Conservation (phyloP, 1,284 basidiomycete species). For the Trametes pubescens region DNA sequence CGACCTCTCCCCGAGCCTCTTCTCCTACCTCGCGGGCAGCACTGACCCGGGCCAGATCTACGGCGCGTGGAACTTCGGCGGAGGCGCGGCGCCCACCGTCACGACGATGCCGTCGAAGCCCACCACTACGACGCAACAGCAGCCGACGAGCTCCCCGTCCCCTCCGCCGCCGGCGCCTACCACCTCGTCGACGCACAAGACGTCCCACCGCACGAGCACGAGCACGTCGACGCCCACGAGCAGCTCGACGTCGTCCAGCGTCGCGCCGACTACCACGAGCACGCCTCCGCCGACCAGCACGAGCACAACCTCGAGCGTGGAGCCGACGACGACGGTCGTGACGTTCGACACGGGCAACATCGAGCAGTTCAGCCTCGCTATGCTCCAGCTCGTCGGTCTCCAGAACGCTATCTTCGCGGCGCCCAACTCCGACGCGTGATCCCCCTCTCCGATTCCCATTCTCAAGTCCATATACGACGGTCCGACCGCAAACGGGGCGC, state of each 20-base stretch:
- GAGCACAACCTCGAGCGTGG: slow-evolving; percentile 3
- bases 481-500: no score
- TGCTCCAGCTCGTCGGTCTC: slow-evolving; percentile 32
- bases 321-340: slow-evolving; percentile 16
- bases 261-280: background rate
- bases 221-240: slow-evolving; percentile 17
- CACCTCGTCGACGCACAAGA: slow-evolving; percentile 19
- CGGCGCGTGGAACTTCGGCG: slow-evolving; percentile 34
- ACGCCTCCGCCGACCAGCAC: slow-evolving; percentile 11
- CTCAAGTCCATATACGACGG: no score
- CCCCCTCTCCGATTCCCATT: background rate
- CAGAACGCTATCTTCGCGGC: slow-evolving; percentile 5
- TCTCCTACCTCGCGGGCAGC: slow-evolving; percentile 61
- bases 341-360: slow-evolving; percentile 34
- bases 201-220: slow-evolving; percentile 15
- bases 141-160: slow-evolving; percentile 27
- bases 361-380: slow-evolving; percentile 35
- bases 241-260: slow-evolving; percentile 10
- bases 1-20: slow-evolving; percentile 82
- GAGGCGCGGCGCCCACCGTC: slow-evolving; percentile 22
- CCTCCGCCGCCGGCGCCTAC: slow-evolving; percentile 20
- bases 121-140: slow-evolving; percentile 20
- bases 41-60: slow-evolving; percentile 36
- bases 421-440: slow-evolving; percentile 1
- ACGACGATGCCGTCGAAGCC: slow-evolving; percentile 19